A percentile compares a stretch with the other conserved stretches of the same genome.
Evolutionary conservation across 768 basidiomycete species (phyloP).

Genomic region (Macrolepiota albuminosa): DNA sequence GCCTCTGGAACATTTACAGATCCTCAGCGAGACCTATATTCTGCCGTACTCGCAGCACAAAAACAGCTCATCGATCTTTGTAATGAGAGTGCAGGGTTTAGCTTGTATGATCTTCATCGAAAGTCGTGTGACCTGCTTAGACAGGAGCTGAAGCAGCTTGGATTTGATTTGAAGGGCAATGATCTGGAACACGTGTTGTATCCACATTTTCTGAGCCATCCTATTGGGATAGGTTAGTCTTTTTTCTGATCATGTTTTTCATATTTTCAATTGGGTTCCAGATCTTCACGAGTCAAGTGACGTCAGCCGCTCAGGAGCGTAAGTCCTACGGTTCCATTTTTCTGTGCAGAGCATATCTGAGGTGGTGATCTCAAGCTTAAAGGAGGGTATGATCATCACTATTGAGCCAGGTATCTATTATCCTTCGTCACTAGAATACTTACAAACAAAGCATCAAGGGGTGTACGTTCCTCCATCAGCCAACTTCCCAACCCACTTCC

Average conservation of each 20-base stretch:
- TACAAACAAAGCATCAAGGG: conserved; percentile 33
- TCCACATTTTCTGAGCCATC: conserved; percentile 91
- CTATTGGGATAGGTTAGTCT: conserved; percentile 78
- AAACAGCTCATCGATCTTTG: conserved; percentile 62
- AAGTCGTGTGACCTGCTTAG: conserved; percentile 63
- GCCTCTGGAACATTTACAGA: conserved; percentile 73
- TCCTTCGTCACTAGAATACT: not conserved
- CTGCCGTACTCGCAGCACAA: conserved; percentile 68
- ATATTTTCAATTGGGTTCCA: conserved; percentile 21
- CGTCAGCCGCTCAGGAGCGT: conserved; percentile 52
- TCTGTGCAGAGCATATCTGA: not conserved
- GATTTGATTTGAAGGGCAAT: conserved; percentile 54
- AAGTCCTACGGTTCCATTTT: conserved; percentile 19
- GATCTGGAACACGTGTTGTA: conserved; percentile 78
- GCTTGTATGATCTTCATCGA: conserved; percentile 74
- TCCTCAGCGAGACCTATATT: conserved; percentile 83
- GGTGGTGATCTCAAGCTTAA: conserved; percentile 41
- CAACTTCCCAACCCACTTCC: conserved; percentile 82
- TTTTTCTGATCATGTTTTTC: not conserved
- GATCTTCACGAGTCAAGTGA: conserved; percentile 86
- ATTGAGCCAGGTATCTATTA: conserved; percentile 68
- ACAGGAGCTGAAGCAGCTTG: conserved; percentile 72
- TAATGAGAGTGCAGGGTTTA: conserved; percentile 49
- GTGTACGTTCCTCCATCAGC: conserved; percentile 83
- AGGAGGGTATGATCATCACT: conserved; percentile 87